Evolutionary conservation across 352 stramenopile species (phyloP).

Genomic region (Phytophthora brassicae): DNA sequence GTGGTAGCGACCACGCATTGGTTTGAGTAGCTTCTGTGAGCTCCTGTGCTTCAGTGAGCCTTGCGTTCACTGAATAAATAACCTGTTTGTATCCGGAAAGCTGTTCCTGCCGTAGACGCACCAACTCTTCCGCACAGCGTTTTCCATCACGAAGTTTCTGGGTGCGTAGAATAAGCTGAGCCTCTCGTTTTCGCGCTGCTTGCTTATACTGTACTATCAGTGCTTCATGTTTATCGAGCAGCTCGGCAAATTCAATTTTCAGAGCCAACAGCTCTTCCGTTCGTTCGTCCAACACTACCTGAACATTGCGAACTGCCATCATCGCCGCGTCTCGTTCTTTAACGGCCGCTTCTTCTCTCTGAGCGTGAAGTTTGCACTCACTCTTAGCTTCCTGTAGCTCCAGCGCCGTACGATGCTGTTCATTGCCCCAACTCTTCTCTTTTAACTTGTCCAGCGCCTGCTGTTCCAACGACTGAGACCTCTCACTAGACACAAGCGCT

Average conservation of each 20-base stretch:
- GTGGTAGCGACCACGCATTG: slow-evolving; percentile 34
- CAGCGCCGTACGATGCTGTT: slow-evolving; percentile 34
- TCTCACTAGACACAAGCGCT: slow-evolving; percentile 32
- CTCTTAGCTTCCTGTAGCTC: slow-evolving; percentile 49
- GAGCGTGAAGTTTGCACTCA: slow-evolving; percentile 39
- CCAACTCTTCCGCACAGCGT: slow-evolving; percentile 56
- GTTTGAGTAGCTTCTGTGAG: slow-evolving; percentile 26
- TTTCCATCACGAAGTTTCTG: slow-evolving; percentile 46
- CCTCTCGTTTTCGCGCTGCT: slow-evolving; percentile 41
- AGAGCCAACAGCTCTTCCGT: slow-evolving; percentile 54
- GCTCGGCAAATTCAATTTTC: slow-evolving; percentile 65
- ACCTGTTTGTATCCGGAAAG: slow-evolving; percentile 66
- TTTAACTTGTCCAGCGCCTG: slow-evolving; percentile 41
- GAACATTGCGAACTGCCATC: slow-evolving; percentile 29
- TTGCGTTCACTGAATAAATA: slow-evolving; percentile 58
- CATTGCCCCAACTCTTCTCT: slow-evolving; percentile 35
- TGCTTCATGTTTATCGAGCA: slow-evolving; percentile 56
- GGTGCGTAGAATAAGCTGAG: slow-evolving; percentile 30
- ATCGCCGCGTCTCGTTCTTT: slow-evolving; percentile 51
- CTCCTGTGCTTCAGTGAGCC: slow-evolving; percentile 58
- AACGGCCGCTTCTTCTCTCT: slow-evolving; percentile 48
- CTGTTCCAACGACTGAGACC: slow-evolving; percentile 32
- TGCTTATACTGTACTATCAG: slow-evolving; percentile 44
- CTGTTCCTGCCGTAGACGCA: slow-evolving; percentile 46
- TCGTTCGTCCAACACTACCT: slow-evolving; percentile 40